Percentiles rank a stretch among this genome's conserved stretches.
These are phyloP conservation scores for Oryza australiensis DNA, from an alignment of 176 grass and related monocot species.

Conservation along the genomic window DNA sequence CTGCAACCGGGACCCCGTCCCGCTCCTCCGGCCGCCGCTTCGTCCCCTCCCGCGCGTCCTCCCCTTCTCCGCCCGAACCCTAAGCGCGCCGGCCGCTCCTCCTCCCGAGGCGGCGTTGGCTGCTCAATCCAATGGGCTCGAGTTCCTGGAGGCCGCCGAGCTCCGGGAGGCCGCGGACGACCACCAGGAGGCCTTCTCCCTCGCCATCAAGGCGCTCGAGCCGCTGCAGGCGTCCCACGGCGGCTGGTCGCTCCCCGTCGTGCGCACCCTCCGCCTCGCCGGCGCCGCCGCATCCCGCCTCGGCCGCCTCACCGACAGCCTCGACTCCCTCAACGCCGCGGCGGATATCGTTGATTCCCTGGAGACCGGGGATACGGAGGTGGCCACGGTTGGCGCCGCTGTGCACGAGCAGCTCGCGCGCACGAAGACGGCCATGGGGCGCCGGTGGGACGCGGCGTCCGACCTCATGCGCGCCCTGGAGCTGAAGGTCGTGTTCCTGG, in stretches of 20 bases:
- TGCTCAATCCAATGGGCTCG: constrained; percentile 33
- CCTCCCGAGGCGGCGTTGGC: constrained; percentile 19
- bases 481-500: constrained; percentile 42
- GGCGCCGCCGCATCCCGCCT: constrained; percentile 53
- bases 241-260: constrained; percentile 70
- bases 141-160: constrained; percentile 49
- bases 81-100: constrained; percentile 18
- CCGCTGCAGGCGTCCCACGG: constrained; percentile 62
- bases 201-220: constrained; percentile 52
- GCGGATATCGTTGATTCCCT: constrained; percentile 50
- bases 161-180: constrained; percentile 35
- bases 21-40: background rate
- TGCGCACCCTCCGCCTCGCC: constrained; percentile 58
- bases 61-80: constrained; percentile 44
- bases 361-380: constrained; percentile 20
- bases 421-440: constrained; percentile 54
- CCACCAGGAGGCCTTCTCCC: constrained; percentile 48
- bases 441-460: constrained; percentile 54
- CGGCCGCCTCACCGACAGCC: constrained; percentile 46
- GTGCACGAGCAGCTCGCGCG: constrained; percentile 64
- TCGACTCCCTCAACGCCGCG: constrained; percentile 67
- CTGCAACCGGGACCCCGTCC: constrained; percentile 11
- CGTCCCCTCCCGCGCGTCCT: constrained; percentile 19
- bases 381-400: constrained; percentile 34
- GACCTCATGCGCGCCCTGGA: constrained; percentile 49